Percentiles rank a stretch among this genome's conserved stretches.
phyloP scores from a whole-genome alignment of 1,139 yeast species.

The Pichia sp. region DNA sequence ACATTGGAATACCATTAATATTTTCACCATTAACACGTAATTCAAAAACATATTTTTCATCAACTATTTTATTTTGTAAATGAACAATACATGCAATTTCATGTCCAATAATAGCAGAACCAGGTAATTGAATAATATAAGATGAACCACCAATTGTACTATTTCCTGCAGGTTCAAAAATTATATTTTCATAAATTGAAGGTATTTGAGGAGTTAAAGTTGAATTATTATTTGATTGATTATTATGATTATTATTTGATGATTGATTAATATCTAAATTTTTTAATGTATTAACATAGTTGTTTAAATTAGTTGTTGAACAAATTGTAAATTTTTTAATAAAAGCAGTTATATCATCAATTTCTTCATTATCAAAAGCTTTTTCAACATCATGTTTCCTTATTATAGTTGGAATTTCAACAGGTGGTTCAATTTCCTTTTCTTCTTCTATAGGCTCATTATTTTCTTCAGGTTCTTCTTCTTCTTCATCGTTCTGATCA shows the following conservation, averaged over 20 bases:
- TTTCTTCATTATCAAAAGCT: slow-evolving; percentile 17
- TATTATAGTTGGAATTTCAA: slow-evolving; percentile 15
- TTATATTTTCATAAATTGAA: slow-evolving; percentile 19
- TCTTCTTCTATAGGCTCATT: slow-evolving; percentile 8
- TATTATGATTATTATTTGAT: background rate
- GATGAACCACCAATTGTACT: slow-evolving; percentile 21
- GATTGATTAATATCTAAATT: slow-evolving; percentile 1
- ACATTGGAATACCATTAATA: slow-evolving; percentile 23
- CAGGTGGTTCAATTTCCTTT: slow-evolving; percentile 4
- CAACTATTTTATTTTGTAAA: slow-evolving; percentile 21
- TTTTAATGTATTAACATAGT: slow-evolving; percentile 4
- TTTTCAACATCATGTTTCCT: slow-evolving; percentile 23
- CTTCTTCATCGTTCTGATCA: slow-evolving; percentile 8
- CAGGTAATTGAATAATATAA: slow-evolving; percentile 23
- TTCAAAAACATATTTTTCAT: slow-evolving; percentile 25
- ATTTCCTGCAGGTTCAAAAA: slow-evolving; percentile 23
- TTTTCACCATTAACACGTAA: slow-evolving; percentile 25
- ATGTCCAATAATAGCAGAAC: slow-evolving; percentile 23
- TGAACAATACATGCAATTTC: slow-evolving; percentile 23
- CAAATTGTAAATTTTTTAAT: slow-evolving; percentile 17
- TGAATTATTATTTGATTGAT: background rate
- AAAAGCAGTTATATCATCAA: slow-evolving; percentile 23
- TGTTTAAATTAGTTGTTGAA: slow-evolving; percentile 8
- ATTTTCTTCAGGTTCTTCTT: slow-evolving; percentile 3
- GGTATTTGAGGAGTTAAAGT: slow-evolving; percentile 5